Conservation (phyloP, 2,329 filamentous ascomycete genomes). For the Trichoderma brevicompactum region DNA sequence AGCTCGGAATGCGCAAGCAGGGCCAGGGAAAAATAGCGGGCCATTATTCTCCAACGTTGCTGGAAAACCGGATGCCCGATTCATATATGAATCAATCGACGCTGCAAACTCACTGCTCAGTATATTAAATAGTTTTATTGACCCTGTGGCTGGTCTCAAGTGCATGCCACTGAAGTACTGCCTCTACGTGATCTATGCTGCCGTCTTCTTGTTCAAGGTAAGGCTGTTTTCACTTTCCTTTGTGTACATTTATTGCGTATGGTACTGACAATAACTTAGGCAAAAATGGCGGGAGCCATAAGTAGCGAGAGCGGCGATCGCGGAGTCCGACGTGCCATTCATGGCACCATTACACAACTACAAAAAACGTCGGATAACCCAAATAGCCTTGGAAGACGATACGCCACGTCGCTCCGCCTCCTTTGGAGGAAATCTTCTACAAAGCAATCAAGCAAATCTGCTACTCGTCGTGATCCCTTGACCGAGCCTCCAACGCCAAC, state of each 20-base stretch:
- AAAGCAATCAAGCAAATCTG: too few relatives aligned
- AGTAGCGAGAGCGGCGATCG: slow-evolving; percentile 8
- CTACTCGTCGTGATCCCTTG: too few relatives aligned
- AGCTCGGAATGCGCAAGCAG: too few relatives aligned
- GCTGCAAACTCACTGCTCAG: slow-evolving; percentile 12
- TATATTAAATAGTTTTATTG: slow-evolving; percentile 9
- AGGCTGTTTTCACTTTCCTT: too few relatives aligned
- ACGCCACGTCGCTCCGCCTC: slow-evolving; percentile 2
- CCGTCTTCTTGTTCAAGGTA: too few relatives aligned
- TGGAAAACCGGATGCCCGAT: too few relatives aligned
- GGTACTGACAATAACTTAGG: not conserved
- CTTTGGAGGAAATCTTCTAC: slow-evolving; percentile 7
- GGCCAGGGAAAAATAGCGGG: too few relatives aligned
- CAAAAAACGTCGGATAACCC: slow-evolving; percentile 13
- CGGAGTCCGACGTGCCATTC: slow-evolving; percentile 1
- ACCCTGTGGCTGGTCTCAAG: slow-evolving; percentile 9
- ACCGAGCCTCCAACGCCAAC: too few relatives aligned
- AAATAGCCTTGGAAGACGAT: slow-evolving; percentile 6
- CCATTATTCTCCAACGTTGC: too few relatives aligned
- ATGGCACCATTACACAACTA: slow-evolving; percentile 10
- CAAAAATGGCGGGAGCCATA: slow-evolving; percentile 5
- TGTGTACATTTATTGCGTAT: too few relatives aligned
- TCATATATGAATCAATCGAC: not conserved
- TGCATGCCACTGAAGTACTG: slow-evolving; percentile 10
- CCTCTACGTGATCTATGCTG: slow-evolving; percentile 2